Evolutionary conservation across 225 moss, liverwort and hornwort species (phyloP), one percentile per base, ranked within the genome.

Genomic region (Polytrichum commune): DNA sequence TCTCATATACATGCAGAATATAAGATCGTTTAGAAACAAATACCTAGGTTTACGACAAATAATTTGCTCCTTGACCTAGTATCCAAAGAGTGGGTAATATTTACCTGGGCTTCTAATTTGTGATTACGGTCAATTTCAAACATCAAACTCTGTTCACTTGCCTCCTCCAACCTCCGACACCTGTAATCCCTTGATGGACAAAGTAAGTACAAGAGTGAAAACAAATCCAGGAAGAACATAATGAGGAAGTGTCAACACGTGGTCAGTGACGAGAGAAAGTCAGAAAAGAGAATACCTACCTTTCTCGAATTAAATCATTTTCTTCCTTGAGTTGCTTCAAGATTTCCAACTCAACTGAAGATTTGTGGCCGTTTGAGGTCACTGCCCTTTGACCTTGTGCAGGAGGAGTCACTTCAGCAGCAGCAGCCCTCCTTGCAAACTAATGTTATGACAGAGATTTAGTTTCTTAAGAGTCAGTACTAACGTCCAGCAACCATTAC

Each of bases 301-400:
- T 71, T 19, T 71, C 71, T 53, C 71, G 71, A 53, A 71, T 60
- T 32, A 62, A 62, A 13, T 6, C 25, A 71, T 71, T 71, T 27
- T 71, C 71, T 63, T 71, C 71, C 62, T 71, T 71, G 38, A 71
- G 71, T 60, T 71, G 71, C 62, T 71, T 71, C 60, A 71, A 16
- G 16, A 71, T 71, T 38, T 71, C 71, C 71, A 71, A 38, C 24
- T 71, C 71, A 19, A 61, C 71, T n/a, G 71, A 60, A 18, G 38
- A 18, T 22, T 62, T 25, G 23, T 71, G 62, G 7, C 62, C 71
- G 5, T 71, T 71, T 26, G 62, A 62, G 13, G 71, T 61, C 8
- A 27, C 71, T 25, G 46, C 61, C 20, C 32, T 61, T 35, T 70
- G 70, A 20, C 56, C 70, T 19, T 70, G 70, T 70, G 57, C 19